Base-by-base conservation (phyloP, 805 yeast species). In the Kluyveromyces aestuarii region DNA sequence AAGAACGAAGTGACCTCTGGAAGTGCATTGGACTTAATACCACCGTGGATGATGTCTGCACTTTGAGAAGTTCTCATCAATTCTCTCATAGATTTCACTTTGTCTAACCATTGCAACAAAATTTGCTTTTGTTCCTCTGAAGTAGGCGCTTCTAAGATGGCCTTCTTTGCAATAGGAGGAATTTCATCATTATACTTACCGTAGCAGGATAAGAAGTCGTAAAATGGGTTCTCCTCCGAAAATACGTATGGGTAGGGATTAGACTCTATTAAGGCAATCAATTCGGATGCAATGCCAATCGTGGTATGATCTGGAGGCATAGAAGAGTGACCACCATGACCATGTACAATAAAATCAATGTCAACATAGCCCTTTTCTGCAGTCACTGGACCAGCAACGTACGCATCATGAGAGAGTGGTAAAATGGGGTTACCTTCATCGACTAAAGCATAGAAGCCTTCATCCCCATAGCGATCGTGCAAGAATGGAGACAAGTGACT, bases 251-350 rank as follows among this genome's bases (percentile, higher is more conserved):
- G 51, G 47, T 59, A 67, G 8, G 81, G 82, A 50, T 77, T 74
- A 10, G 64, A 62, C 62, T 88, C 96, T 39, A 87, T 68, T 16
- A 62, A 55, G 9, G 70, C 63, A 10, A 82, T 71, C 48, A 86
- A 68, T 49, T 82, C 80, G 2, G 87, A 72, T 46, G 82, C 70
- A 37, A 87, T 74, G 11, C 93, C 96, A 65, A 87, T 84, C 2
- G 84, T 75, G 6, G 95, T 85, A 59, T 87, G 93, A 43, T 78
- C 82, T 2, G 90, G 91, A 8, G 95, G 93, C n/a, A 75, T 63
- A 8, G 90, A 82, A 1, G 91, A 80, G 60, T 85, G 95, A 8
- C 95, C 95, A 37, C 95, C 95, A 13, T 80, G 78, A 18, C 85
- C 80, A 21, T 67, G 66, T 39, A 84, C 65, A 3, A 71, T 70